Conservation (phyloP, 1,284 basidiomycete species). For the Boletus mariae region DNA sequence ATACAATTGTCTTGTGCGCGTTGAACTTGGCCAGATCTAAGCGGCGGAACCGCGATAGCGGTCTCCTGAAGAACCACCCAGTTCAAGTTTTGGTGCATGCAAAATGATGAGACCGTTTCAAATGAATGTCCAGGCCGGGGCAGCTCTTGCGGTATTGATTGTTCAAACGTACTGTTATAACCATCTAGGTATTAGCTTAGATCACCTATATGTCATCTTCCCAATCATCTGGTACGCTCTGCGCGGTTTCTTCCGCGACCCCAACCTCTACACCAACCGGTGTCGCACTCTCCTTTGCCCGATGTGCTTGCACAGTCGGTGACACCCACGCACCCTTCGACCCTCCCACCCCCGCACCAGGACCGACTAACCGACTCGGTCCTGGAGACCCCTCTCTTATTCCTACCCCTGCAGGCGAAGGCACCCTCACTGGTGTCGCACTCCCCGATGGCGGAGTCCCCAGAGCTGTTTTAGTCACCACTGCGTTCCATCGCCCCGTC, state of each 20-base stretch:
- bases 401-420: constrained; percentile 17
- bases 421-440: constrained; percentile 19
- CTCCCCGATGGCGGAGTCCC: constrained; percentile 13
- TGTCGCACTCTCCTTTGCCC: constrained; percentile 7
- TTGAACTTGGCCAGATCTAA: neutral
- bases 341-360: neutral
- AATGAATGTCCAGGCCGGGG: neutral
- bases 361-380: constrained; percentile 2
- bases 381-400: constrained; percentile 7
- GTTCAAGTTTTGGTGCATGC: neutral
- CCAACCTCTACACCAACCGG: neutral
- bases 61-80: neutral
- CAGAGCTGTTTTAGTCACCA: constrained; percentile 19
- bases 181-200: neutral
- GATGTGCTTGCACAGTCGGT: constrained; percentile 19
- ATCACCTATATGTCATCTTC: constrained; percentile 43
- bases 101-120: neutral
- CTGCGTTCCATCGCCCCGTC: constrained; percentile 15
- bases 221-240: constrained; percentile 49
- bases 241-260: neutral
- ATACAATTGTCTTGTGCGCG: neutral
- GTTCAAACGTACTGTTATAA: neutral
- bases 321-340: constrained; percentile 20
- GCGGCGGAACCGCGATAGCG: neutral
- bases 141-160: too few relatives aligned